These are phyloP conservation scores for Ophiostoma fasciatum DNA, from an alignment of 2,329 filamentous ascomycete genomes.

Conservation along the genomic window DNA sequence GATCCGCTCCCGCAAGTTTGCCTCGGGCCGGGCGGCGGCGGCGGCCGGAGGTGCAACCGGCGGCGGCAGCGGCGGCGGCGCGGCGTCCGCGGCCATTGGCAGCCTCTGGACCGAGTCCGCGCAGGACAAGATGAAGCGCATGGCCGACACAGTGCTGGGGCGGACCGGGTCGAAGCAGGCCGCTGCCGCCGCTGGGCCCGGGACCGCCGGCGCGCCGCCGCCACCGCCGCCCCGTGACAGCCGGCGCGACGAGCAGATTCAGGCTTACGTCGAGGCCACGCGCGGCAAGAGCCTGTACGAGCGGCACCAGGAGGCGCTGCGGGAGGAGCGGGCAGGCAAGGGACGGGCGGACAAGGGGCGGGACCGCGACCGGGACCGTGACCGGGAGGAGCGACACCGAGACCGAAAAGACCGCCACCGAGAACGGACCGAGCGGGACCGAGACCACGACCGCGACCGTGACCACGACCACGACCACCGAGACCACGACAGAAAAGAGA, in stretches of 20 bases:
- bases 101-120: conserved; percentile 86
- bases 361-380: neutral
- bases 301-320: conserved; percentile 32
- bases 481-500: neutral
- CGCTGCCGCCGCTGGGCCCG: too few species aligned
- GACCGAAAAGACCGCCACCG: too few species aligned
- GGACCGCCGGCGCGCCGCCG: too few species aligned
- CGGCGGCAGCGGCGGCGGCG: conserved; percentile 17
- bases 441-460: neutral
- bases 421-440: neutral
- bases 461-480: too few species aligned
- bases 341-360: conserved; percentile 4
- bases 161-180: too few species aligned
- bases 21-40: conserved; percentile 39
- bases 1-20: conserved; percentile 68
- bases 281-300: conserved; percentile 45
- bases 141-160: conserved; percentile 73
- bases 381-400: neutral
- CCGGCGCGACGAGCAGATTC: conserved; percentile 34
- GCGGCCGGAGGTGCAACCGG: conserved; percentile 10
- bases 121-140: conserved; percentile 66
- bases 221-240: too few species aligned
- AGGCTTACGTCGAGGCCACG: conserved; percentile 35
- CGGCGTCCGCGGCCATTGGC: conserved; percentile 30
- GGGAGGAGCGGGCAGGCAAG: conserved; percentile 10